Evolutionary conservation across 2,329 filamentous ascomycete species (phyloP).

Genomic region (Sarocladium brachiariae): DNA sequence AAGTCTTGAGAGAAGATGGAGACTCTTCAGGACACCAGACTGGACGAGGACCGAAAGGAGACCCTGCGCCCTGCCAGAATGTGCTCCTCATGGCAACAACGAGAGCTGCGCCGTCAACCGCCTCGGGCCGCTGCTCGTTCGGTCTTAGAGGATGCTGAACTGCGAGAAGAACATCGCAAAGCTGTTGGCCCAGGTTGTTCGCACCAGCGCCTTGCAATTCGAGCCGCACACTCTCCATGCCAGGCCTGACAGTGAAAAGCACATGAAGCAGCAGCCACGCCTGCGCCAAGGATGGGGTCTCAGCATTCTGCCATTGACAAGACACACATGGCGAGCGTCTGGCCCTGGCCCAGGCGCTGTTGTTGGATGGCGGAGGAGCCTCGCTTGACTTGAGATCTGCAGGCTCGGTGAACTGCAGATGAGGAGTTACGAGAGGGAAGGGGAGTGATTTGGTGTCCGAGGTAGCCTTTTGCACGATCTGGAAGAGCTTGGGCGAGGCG

Average conservation of each 20-base stretch:
- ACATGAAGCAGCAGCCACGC: conserved; percentile 47
- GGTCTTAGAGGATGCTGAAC: conserved; percentile 38
- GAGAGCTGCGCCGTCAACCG: conserved; percentile 23
- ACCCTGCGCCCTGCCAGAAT: conserved; percentile 66
- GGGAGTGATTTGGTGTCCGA: conserved; percentile 21
- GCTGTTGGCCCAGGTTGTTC: conserved; percentile 28
- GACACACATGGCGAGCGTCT: conserved; percentile 42
- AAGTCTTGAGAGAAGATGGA: conserved; percentile 26
- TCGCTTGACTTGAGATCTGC: conserved; percentile 41
- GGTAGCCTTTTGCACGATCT: conserved; percentile 24
- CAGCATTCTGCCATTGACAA: conserved; percentile 34
- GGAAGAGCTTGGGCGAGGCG: conserved; percentile 23
- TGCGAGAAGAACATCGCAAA: conserved; percentile 41
- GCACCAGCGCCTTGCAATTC: conserved; percentile 33
- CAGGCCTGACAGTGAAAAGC: conserved; percentile 43
- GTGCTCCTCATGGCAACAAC: conserved; percentile 43
- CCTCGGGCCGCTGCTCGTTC: conserved; percentile 7
- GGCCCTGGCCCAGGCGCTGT: conserved; percentile 51
- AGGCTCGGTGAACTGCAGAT: conserved; percentile 39
- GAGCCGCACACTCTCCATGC: conserved; percentile 42
- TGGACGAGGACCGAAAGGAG: conserved; percentile 57
- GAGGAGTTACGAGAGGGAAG: conserved; percentile 24
- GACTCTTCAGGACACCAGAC: conserved; percentile 50
- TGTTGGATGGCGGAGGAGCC: conserved; percentile 42
- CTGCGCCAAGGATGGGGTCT: conserved; percentile 40